Evolutionary conservation across 164 flowering plant species (phyloP).

Genomic region (Kalanchoe fedtschenkoi): DNA sequence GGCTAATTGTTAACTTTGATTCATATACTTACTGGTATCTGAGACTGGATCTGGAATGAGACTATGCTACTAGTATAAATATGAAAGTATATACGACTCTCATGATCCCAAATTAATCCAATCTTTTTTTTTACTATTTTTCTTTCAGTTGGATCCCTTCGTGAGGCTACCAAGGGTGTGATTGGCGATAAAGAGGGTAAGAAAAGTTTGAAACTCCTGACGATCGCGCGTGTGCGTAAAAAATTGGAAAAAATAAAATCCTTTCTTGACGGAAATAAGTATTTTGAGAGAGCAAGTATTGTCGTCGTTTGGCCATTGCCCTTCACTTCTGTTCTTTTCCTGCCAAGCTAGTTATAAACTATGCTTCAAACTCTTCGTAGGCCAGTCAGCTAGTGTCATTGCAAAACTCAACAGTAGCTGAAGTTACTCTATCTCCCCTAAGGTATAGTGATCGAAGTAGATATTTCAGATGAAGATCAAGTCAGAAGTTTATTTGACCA

Average conservation of each 20-base stretch:
- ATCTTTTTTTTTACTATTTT: background rate
- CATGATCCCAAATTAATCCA: background rate
- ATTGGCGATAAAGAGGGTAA: no score
- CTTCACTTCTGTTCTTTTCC: conserved; percentile 41
- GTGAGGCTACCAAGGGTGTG: no score
- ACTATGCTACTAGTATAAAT: background rate
- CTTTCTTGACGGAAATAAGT: no score
- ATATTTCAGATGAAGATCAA: conserved; percentile 35
- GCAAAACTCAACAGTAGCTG: conserved; percentile 13
- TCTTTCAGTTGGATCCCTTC: conserved; percentile 1
- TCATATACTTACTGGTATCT: background rate
- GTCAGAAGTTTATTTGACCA: conserved; percentile 45
- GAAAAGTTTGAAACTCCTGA: no score
- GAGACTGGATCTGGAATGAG: background rate
- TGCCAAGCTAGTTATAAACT: conserved; percentile 28
- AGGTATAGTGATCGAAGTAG: conserved; percentile 36
- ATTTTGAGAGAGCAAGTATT: no score
- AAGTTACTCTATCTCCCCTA: conserved; percentile 8
- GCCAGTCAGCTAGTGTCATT: conserved; percentile 24
- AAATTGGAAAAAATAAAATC: no score
- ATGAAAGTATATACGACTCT: background rate
- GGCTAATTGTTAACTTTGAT: background rate
- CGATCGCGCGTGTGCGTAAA: no score
- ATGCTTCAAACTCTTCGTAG: conserved; percentile 27
- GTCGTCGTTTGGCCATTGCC: conserved; percentile 37